Percentiles rank a stretch among this genome's conserved stretches.
These are phyloP conservation scores for Polygonum maritimum DNA, from an alignment of 148 eudicot species.

Conservation along the genomic window DNA sequence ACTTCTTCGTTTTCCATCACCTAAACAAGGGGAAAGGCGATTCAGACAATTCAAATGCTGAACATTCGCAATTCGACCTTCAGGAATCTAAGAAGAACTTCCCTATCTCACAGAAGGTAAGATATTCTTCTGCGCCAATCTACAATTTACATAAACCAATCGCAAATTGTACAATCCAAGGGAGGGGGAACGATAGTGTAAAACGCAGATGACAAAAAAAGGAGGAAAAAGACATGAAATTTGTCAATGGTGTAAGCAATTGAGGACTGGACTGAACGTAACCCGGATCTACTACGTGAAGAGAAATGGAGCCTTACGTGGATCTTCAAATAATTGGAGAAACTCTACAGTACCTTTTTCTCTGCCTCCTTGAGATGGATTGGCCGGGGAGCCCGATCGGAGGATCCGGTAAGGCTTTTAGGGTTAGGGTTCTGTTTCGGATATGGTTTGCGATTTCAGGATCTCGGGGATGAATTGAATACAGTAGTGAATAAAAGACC, in stretches of 20 bases:
- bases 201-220: neutral
- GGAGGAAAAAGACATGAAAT: neutral
- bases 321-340: conserved; percentile 5
- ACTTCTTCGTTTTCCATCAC: neutral
- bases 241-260: neutral
- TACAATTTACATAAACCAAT: neutral
- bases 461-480: neutral
- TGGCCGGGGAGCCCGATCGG: conserved; percentile 11
- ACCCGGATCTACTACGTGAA: neutral
- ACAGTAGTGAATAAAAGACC: neutral
- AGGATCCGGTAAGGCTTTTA: conserved; percentile 7
- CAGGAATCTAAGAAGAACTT: neutral
- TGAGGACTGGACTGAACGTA: neutral
- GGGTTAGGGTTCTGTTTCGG: conserved; percentile 10
- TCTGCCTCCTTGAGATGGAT: neutral
- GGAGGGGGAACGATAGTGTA: neutral
- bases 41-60: neutral
- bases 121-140: neutral
- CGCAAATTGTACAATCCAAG: neutral
- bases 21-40: neutral
- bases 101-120: neutral
- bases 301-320: conserved; percentile 1
- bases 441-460: conserved; percentile 6
- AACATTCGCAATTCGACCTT: neutral
- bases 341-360: conserved; percentile 6